Base-by-base conservation (phyloP, 2,329 filamentous ascomycete species). In the Didymellaceae sp. region DNA sequence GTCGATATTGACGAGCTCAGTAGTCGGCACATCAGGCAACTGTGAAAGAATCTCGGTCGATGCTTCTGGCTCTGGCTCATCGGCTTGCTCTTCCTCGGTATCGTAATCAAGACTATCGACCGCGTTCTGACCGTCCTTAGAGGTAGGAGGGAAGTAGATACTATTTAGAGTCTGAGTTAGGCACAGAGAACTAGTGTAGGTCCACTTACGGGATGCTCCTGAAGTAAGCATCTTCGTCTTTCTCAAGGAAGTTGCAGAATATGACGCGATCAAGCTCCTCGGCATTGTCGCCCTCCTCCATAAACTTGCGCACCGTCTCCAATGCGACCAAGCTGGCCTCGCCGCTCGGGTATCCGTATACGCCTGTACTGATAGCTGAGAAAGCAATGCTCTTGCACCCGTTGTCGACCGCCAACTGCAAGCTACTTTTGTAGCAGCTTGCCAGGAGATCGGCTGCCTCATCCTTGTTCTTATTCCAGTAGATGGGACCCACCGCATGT, bases 401-500 rank as follows among this genome's bases (percentile, higher is more conserved):
- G 45, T 87, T 80, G 42, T 85, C 73, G 0, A 85, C 85, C 0
- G 91, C 91, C n/a, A 95, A 70, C 62, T 88, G 76, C 50, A 97
- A 73, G 61, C 86, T 88, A 32, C 77, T 83, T 6, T 77, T 78
- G 70, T 99, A 99, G 75, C 91, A 88, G 58, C 67, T 73, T 51
- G 75, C 81, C 69, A 87, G 68, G 28, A 84, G 63, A 51, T 68
- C 63, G 11, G 73, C 66, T 22, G 74, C 70, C 14, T 65, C 68
- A 9, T 72, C 71, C 16, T 77, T 61, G 10, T 68, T 66, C 14
- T 78, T 68, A 0, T 62, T 60, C 43, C 76, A 60, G 73, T 92
- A 97, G 22, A 95, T 74, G 0, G 94, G 94, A 0, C 94, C 94
- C 3, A 97, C 93, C 14, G 94, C 85, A 72, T 97, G 94, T 46